phyloP scores from a whole-genome alignment of 441 rosid species.

The Adansonia grandidieri region DNA sequence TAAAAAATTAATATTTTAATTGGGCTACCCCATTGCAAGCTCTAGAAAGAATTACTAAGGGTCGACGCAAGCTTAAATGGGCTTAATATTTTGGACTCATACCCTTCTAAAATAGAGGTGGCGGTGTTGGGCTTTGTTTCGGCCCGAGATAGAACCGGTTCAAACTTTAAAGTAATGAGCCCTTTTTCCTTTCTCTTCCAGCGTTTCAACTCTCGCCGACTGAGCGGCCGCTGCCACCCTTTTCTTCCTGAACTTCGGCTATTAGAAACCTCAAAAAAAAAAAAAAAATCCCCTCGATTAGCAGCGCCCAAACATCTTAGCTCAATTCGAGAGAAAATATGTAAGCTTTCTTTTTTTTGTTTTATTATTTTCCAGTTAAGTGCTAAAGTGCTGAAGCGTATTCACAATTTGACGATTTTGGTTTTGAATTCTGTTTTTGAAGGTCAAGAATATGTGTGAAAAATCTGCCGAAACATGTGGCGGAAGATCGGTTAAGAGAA shows the following conservation, averaged over 20 bases:
- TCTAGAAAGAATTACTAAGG: not conserved
- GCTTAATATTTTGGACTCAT: not conserved
- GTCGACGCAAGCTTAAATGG: not conserved
- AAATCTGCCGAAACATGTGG: constrained; percentile 66
- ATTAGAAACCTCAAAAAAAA: not conserved
- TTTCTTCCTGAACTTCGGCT: not conserved
- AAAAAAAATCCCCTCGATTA: not conserved
- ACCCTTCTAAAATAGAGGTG: not conserved
- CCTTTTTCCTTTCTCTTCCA: not conserved
- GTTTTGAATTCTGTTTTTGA: constrained; percentile 15
- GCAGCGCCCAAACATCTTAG: not conserved
- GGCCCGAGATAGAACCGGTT: not conserved
- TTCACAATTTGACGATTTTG: not conserved
- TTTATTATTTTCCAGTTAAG: not conserved
- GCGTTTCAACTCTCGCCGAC: not conserved
- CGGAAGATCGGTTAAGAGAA: constrained; percentile 68
- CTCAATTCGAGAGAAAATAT: not conserved
- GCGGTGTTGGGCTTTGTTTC: not conserved
- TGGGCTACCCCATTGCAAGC: not conserved
- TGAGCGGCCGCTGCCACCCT: not conserved
- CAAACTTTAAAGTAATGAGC: not conserved
- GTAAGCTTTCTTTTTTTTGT: not conserved
- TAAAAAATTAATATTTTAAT: not conserved
- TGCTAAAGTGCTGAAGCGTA: not conserved
- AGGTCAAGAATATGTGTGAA: constrained; percentile 92